phyloP scores from a whole-genome alignment of 768 basidiomycete species.

The Russula ochroleuca region DNA sequence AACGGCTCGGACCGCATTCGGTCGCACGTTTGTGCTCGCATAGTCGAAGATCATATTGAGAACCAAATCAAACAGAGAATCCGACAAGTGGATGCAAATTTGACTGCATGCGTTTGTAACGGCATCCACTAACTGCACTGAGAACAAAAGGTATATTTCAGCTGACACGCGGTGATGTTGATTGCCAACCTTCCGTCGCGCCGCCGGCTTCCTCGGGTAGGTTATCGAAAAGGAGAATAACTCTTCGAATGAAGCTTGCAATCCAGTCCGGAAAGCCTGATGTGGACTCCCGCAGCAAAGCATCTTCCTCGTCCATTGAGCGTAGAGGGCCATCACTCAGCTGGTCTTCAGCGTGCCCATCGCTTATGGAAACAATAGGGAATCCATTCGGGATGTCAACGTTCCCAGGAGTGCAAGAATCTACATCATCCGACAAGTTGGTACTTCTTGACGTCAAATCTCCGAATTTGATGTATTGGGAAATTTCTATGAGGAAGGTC shows the following conservation, averaged over 20 bases:
- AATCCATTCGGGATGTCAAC: conserved; percentile 23
- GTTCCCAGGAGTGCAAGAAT: conserved; percentile 24
- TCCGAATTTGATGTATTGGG: conserved; percentile 70
- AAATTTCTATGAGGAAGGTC: conserved; percentile 66
- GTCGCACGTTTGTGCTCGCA: conserved; percentile 71
- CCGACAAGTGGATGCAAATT: conserved; percentile 71
- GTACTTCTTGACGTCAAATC: conserved; percentile 46
- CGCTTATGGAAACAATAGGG: conserved; percentile 36
- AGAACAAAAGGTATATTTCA: conserved; percentile 2
- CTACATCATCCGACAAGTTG: conserved; percentile 28
- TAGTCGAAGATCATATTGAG: conserved; percentile 83
- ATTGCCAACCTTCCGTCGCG: conserved; percentile 52
- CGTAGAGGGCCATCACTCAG: conserved; percentile 38
- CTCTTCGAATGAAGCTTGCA: conserved; percentile 70
- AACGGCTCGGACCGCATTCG: conserved; percentile 83
- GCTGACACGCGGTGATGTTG: neutral
- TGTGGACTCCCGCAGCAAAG: conserved; percentile 63
- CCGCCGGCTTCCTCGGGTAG: conserved; percentile 78
- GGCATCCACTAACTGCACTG: conserved; percentile 72
- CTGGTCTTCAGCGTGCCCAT: conserved; percentile 21
- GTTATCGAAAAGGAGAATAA: conserved; percentile 78
- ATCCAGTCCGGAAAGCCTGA: conserved; percentile 80
- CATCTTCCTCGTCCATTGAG: conserved; percentile 65
- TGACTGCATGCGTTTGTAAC: conserved; percentile 72
- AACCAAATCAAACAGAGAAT: conserved; percentile 71